Conservation (phyloP, 108 stramenopile species). For the Fragilaria crotonensis region DNA sequence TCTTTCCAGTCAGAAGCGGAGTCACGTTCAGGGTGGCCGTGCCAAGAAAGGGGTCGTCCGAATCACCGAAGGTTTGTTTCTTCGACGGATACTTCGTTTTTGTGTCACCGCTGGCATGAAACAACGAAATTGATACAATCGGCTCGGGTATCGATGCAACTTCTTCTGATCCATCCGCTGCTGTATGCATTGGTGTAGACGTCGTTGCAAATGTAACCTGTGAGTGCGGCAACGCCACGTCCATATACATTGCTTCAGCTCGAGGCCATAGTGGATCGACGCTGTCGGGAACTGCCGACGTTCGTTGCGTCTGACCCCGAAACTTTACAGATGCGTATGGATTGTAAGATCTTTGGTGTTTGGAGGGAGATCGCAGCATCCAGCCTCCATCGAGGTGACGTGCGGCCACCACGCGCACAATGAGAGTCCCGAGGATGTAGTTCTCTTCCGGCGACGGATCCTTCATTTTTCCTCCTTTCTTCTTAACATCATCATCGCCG, state of each 20-base stretch:
- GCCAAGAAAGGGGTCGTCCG: conserved; percentile 57
- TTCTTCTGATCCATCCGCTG: neutral
- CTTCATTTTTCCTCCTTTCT: neutral
- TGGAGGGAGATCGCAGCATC: neutral
- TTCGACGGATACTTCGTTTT: conserved; percentile 5
- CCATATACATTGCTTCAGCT: conserved; percentile 71
- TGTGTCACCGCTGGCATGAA: conserved; percentile 33
- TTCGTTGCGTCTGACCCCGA: conserved; percentile 48
- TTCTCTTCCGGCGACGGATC: conserved; percentile 12
- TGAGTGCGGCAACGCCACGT: conserved; percentile 49
- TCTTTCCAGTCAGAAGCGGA: conserved; percentile 59
- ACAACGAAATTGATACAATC: conserved; percentile 35
- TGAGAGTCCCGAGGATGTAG: conserved; percentile 75
- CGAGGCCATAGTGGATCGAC: conserved; percentile 65
- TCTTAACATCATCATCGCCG: neutral
- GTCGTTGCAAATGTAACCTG: neutral
- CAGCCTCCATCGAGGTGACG: conserved; percentile 45
- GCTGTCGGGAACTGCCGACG: conserved; percentile 47
- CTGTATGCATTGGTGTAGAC: conserved; percentile 1
- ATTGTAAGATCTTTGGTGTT: conserved; percentile 22
- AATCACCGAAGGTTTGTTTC: conserved; percentile 22
- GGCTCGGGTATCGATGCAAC: conserved; percentile 10
- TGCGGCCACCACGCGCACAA: conserved; percentile 76
- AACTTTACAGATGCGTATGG: conserved; percentile 63
- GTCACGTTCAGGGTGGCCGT: conserved; percentile 59